Base-by-base conservation (phyloP, 2,329 filamentous ascomycete species). In the Volutella citrinella region DNA sequence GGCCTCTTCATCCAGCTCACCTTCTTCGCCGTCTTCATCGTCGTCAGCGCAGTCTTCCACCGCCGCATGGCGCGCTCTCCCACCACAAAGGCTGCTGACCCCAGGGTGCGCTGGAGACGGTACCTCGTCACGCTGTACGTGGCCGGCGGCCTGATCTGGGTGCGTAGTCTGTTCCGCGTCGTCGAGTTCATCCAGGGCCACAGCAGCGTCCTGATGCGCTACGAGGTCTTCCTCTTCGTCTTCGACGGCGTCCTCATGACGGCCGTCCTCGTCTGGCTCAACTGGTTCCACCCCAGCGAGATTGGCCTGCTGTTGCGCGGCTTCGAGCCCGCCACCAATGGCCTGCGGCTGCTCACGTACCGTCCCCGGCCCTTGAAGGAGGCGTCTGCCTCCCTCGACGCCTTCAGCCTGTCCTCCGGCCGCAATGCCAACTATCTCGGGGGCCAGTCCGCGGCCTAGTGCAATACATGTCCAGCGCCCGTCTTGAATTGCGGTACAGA, bases 1-100 rank as follows among this genome's bases (percentile, higher is more conserved):
- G 76, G 76, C 8, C 57, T 81, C 2, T 57, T 71, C 7, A 51
- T 79, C 1, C 77, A 81, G 42, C 61, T 80, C 10, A 27, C 74
- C n/a, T 67, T 73, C 38, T 78, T 80, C 32, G 60, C 61, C 6
- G 57, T 75, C 32, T 80, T 81, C 46, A 57, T 77, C 19, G 26
- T 67, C 3, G 61, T 67, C 0, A 63, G 69, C 0, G 46, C 61
- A 2, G 40, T 70, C 1, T 76, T 76, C 46, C 68, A 78, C 40
- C 35, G 35, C 1, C 47, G 56, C n/a, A 45, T 57, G 36, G 19
- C 19, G 10, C 34, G 27, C 1, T 19, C 27, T 7, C 51, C 48
- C 4, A 51, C 43, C 5, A 9, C 12, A 2, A 38, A 34, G 8
- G 34, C 47, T 1, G 24, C 31, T 3, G 39, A 41, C 5, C 19